Conservation (phyloP, 768 basidiomycete species). For the Cantharellus anzutake region DNA sequence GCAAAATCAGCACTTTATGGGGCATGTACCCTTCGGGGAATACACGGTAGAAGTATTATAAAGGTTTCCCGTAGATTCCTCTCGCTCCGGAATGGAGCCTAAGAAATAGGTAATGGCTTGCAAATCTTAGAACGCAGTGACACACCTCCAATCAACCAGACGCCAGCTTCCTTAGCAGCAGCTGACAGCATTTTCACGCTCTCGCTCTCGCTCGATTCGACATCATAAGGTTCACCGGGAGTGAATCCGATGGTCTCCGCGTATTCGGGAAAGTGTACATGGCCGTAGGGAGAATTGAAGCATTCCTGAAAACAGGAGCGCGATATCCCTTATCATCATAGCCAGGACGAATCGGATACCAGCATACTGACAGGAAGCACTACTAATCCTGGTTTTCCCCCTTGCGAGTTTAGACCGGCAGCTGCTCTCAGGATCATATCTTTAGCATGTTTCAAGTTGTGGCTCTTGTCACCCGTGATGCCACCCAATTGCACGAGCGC, state of each 20-base stretch:
- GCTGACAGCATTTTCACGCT: conserved; percentile 66
- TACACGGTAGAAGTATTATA: conserved; percentile 93
- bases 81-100: conserved; percentile 91
- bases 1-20: neutral
- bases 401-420: conserved; percentile 14
- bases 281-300: conserved; percentile 76
- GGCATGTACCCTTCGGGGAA: conserved; percentile 43
- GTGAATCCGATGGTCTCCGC: conserved; percentile 59
- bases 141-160: conserved; percentile 88
- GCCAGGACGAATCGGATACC: neutral
- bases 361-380: conserved; percentile 52
- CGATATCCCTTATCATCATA: neutral
- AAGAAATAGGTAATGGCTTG: neutral
- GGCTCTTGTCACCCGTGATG: conserved; percentile 44
- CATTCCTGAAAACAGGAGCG: conserved; percentile 37
- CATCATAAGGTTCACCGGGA: conserved; percentile 38
- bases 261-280: conserved; percentile 60
- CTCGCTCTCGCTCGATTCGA: conserved; percentile 38
- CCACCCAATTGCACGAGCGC: conserved; percentile 83
- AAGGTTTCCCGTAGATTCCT: conserved; percentile 32
- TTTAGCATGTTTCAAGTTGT: conserved; percentile 67
- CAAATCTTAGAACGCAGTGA: neutral
- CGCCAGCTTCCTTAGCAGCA: conserved; percentile 53
- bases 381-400: conserved; percentile 50
- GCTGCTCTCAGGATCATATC: conserved; percentile 64